Conservation (phyloP, 2,329 filamentous ascomycete genomes). For the Paecilomyces sp. region DNA sequence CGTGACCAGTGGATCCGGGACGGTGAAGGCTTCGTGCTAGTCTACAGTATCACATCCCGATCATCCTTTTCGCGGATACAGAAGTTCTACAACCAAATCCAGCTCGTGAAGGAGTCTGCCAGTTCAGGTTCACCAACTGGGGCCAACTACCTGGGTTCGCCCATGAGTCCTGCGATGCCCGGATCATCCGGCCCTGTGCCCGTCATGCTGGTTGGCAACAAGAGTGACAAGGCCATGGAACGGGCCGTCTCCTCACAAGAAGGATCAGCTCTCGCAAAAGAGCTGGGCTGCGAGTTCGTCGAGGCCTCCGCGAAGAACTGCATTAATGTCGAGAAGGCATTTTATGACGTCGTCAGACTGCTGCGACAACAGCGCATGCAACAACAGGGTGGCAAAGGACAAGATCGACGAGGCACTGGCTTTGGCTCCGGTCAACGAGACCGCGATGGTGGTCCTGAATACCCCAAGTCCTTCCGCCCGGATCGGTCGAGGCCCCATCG, state of each 20-base stretch:
- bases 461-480: conserved; percentile 31
- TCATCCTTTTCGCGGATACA: conserved; percentile 93
- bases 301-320: conserved; percentile 97
- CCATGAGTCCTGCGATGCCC: conserved; percentile 35
- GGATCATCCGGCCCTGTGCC: conserved; percentile 62
- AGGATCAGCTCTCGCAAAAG: conserved; percentile 81
- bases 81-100: conserved; percentile 93
- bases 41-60: conserved; percentile 97
- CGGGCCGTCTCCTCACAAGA: conserved; percentile 95
- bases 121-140: conserved; percentile 48
- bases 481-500: conserved; percentile 31
- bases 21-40: conserved; percentile 92
- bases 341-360: conserved; percentile 93
- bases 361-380: conserved; percentile 72
- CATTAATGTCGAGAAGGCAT: conserved; percentile 96
- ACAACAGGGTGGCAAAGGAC: conserved; percentile 25
- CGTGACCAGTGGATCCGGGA: conserved; percentile 98
- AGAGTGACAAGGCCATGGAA: conserved; percentile 93
- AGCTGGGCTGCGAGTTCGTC: conserved; percentile 92
- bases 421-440: conserved; percentile 26
- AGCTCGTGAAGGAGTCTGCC: conserved; percentile 86
- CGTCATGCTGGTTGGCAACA: conserved; percentile 98
- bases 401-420: conserved; percentile 30
- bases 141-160: conserved; percentile 44
- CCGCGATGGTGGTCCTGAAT: conserved; percentile 30